Conservation (phyloP, 2,329 filamentous ascomycete species). For the Xylariaceae sp. region DNA sequence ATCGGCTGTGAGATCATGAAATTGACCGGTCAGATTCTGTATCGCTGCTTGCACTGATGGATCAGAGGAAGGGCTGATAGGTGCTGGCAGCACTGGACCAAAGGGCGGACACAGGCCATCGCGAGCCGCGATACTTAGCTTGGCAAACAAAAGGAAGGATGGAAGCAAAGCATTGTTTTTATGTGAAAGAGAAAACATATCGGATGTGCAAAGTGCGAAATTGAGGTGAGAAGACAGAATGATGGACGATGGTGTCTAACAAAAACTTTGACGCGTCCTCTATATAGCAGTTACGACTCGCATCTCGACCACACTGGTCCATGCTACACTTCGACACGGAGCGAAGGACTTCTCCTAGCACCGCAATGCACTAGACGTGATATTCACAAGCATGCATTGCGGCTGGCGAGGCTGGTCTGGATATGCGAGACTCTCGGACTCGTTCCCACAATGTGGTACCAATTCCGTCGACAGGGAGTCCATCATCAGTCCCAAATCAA, state of each 20-base stretch:
- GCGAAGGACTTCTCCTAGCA: too few species aligned
- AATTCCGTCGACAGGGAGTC: too few species aligned
- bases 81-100: constrained; percentile 40
- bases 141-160: constrained; percentile 13
- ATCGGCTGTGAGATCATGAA: constrained; percentile 27
- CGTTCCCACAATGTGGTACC: too few species aligned
- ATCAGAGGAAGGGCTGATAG: constrained; percentile 33
- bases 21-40: constrained; percentile 18
- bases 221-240: constrained; percentile 5
- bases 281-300: too few species aligned
- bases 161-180: constrained; percentile 1
- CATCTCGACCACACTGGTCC: too few species aligned
- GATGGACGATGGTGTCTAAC: not conserved
- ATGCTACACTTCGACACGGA: too few species aligned
- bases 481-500: too few species aligned
- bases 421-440: too few species aligned
- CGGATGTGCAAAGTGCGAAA: not conserved
- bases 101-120: constrained; percentile 42
- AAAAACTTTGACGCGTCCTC: not conserved
- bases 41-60: constrained; percentile 29
- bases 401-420: too few species aligned
- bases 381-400: too few species aligned
- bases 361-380: too few species aligned
- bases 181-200: constrained; percentile 5
- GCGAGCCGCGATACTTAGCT: constrained; percentile 21